These are phyloP conservation scores for Ophiognomonia clavigignenti-juglandacearum DNA, from an alignment of 2,329 filamentous ascomycete species.

Conservation along the genomic window DNA sequence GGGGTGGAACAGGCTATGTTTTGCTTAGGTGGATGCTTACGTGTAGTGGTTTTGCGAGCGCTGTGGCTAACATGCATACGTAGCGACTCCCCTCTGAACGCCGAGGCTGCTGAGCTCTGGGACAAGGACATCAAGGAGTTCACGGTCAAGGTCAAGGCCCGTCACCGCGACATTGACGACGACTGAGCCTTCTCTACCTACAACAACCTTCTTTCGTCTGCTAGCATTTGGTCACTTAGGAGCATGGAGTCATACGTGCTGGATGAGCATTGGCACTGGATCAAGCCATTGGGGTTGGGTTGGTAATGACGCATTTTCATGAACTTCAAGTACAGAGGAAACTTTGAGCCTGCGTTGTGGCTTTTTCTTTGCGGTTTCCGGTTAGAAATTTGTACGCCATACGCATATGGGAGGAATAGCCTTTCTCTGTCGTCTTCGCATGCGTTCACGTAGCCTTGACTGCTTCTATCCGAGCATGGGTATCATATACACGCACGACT, in stretches of 20 bases:
- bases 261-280: constrained; percentile 6
- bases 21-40: background rate
- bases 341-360: background rate
- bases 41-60: background rate
- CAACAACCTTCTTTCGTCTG: background rate
- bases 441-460: background rate
- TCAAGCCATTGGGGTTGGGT: constrained; percentile 2
- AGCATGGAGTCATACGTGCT: constrained; percentile 14
- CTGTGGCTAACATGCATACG: constrained; percentile 1
- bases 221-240: constrained; percentile 17
- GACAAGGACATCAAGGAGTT: constrained; percentile 84
- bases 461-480: background rate
- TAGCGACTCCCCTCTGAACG: constrained; percentile 90
- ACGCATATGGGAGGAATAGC: too few species aligned
- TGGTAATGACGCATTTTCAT: constrained; percentile 9
- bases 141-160: constrained; percentile 66
- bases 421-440: background rate
- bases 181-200: constrained; percentile 41
- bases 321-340: background rate
- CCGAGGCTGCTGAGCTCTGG: constrained; percentile 94
- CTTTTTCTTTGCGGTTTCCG: too few species aligned
- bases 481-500: constrained; percentile 7
- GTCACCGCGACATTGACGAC: constrained; percentile 61
- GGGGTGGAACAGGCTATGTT: background rate
- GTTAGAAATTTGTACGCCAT: background rate